Base-by-base conservation (phyloP, 306 rosid species). In the Fragaria ananassa region DNA sequence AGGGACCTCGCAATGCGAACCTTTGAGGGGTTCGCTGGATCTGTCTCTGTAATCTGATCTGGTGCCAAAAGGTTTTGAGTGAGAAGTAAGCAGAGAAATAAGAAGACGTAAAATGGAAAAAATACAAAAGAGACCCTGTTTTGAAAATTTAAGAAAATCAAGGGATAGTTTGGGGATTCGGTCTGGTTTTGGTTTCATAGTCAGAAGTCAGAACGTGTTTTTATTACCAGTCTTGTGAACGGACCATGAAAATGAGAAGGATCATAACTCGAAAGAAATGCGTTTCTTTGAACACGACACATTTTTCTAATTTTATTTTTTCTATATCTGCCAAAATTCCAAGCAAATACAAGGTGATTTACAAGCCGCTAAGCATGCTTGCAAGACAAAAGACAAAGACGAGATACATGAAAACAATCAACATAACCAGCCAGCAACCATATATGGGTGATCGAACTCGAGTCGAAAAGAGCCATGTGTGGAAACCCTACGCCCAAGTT, bases 21-120 rank as follows among this genome's bases (percentile, higher is more conserved):
- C 83, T 77, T 49, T 64, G 23, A 39, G 19, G 88, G 81, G 88
- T 66, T 76, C 69, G 77, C 85, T 65, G 88, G 93, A 85, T 90
- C 91, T 53, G 89, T 51, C 75, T 54, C 11, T 56, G 29, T 80
- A 77, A 69, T 63, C 80, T 50, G 84, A 80, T 70, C 86, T 72
- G 87, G 76, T 74, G 81, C 86, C 75, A 27, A 79, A 72, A 45
- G 72, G 19, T 66, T 83, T 10, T 80, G 90, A 87, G 88, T 83
- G 54, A 34, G 57, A 72, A 54, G 67, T 8, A 77, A 79, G 78
- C 45, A 47, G 74, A 21, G 23, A 44, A 44, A 42, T 27, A 61
- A 29, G 67, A 68, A 66, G 74, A 65, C 74, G 85, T 60, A 65
- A 66, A 81, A 47, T 77, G 4, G 61, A 31, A 31, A 44, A 8